These are phyloP conservation scores for Populus simonii DNA, from an alignment of 345 rosid species.

Conservation along the genomic window DNA sequence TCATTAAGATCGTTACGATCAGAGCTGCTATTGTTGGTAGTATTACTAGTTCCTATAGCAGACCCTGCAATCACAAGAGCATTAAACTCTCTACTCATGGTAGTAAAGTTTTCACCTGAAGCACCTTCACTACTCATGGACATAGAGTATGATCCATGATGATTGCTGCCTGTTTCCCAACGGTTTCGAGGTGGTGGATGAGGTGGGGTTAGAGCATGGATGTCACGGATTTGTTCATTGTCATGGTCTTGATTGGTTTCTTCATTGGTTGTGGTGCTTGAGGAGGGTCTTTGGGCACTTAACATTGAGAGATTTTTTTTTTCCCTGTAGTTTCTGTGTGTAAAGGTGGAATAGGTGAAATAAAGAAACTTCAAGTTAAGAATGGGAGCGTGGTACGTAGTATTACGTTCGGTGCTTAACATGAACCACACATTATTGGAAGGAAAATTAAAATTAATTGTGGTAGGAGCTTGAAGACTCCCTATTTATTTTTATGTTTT, in stretches of 20 bases:
- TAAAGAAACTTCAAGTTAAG: neutral
- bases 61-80: conserved; percentile 92
- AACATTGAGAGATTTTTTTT: conserved; percentile 20
- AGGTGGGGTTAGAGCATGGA: conserved; percentile 71
- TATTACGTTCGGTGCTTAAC: neutral
- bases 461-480: no score
- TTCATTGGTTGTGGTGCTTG: conserved; percentile 18
- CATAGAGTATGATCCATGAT: conserved; percentile 36
- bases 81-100: conserved; percentile 90
- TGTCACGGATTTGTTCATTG: conserved; percentile 59
- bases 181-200: conserved; percentile 40
- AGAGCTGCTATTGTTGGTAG: conserved; percentile 15
- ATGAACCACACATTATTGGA: neutral
- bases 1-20: conserved; percentile 17
- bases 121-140: conserved; percentile 45
- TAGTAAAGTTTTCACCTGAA: conserved; percentile 74
- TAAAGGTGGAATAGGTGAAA: neutral
- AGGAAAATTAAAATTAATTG: neutral
- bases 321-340: neutral
- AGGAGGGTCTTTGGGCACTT: conserved; percentile 14
- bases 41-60: conserved; percentile 29
- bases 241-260: conserved; percentile 19
- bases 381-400: neutral
- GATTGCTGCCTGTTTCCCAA: conserved; percentile 52
- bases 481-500: no score